phyloP scores from a whole-genome alignment of 2,329 filamentous ascomycete genomes.

The Fusarium albosuccineum region DNA sequence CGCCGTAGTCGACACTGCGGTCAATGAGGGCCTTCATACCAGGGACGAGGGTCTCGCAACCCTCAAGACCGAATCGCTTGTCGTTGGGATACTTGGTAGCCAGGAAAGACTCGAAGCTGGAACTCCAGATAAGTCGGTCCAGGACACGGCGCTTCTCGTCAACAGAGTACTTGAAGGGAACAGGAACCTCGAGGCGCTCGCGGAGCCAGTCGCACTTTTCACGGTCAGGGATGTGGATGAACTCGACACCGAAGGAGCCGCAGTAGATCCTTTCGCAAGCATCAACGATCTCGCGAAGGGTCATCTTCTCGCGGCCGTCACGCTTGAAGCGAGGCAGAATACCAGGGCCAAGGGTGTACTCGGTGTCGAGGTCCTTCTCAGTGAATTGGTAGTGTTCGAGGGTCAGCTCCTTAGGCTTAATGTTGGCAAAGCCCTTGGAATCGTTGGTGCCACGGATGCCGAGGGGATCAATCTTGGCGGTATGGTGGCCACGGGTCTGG shows the following conservation, averaged over 20 bases:
- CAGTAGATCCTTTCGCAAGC: constrained; percentile 97
- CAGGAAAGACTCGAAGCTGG: constrained; percentile 95
- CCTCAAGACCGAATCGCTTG: constrained; percentile 98
- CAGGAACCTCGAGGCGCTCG: constrained; percentile 92
- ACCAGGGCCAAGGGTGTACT: constrained; percentile 92
- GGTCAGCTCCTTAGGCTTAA: constrained; percentile 91
- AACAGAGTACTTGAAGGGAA: constrained; percentile 96
- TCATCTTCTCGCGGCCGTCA: constrained; percentile 94
- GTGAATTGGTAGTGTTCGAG: constrained; percentile 96
- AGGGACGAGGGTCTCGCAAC: constrained; percentile 95
- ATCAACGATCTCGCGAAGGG: constrained; percentile 90
- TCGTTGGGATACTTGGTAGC: constrained; percentile 99
- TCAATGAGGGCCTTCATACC: constrained; percentile 99
- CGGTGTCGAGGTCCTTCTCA: constrained; percentile 91
- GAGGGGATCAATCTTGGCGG: constrained; percentile 96
- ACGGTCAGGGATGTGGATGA: constrained; percentile 98
- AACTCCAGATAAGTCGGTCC: constrained; percentile 98
- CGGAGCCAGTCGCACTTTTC: constrained; percentile 99
- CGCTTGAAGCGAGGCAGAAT: constrained; percentile 95
- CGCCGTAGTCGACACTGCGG: constrained; percentile 96
- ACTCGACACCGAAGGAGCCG: constrained; percentile 97
- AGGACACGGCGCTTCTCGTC: constrained; percentile 98
- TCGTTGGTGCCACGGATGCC: constrained; percentile 79
- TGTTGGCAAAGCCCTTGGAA: constrained; percentile 83
- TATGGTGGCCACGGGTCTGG: constrained; percentile 97